Percentiles rank a stretch among this genome's conserved stretches.
Evolutionary conservation across 495 filamentous ascomycete species (phyloP).

Genomic region (Jackrogersella minutella): DNA sequence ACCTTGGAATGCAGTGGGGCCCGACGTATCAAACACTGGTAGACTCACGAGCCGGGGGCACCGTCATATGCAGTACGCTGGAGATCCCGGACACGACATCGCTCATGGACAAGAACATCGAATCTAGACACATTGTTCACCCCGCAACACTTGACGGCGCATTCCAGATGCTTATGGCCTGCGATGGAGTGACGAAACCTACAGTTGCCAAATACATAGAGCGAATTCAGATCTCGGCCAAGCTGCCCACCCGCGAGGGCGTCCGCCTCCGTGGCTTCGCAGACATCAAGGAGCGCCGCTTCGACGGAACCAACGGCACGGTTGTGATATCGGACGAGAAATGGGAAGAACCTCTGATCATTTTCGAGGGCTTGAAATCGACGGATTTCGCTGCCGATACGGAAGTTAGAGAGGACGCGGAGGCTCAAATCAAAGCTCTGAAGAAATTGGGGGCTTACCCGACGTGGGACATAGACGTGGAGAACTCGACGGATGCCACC

Average conservation of each 20-base stretch:
- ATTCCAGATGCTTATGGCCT: slow-evolving; percentile 44
- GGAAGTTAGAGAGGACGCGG: slow-evolving; percentile 22
- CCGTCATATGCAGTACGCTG: slow-evolving; percentile 34
- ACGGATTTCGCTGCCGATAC: slow-evolving; percentile 33
- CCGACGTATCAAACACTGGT: slow-evolving; percentile 41
- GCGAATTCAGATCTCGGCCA: slow-evolving; percentile 38
- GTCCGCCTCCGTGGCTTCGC: slow-evolving; percentile 35
- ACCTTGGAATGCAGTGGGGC: slow-evolving; percentile 45
- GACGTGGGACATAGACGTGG: slow-evolving; percentile 39
- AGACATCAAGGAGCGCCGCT: slow-evolving; percentile 39
- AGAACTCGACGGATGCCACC: slow-evolving; percentile 34
- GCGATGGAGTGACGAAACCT: slow-evolving; percentile 34
- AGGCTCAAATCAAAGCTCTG: slow-evolving; percentile 29
- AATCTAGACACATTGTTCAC: slow-evolving; percentile 52
- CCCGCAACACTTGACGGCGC: slow-evolving; percentile 51
- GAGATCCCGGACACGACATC: slow-evolving; percentile 47
- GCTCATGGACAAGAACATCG: slow-evolving; percentile 49
- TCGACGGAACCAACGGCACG: slow-evolving; percentile 39
- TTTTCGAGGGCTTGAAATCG: slow-evolving; percentile 41
- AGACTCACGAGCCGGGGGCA: slow-evolving; percentile 30
- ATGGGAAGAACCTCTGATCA: slow-evolving; percentile 40
- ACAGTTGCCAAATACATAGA: slow-evolving; percentile 45
- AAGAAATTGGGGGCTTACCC: slow-evolving; percentile 35
- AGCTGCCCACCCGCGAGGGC: slow-evolving; percentile 32
- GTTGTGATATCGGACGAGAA: slow-evolving; percentile 39